phyloP scores from a whole-genome alignment of 176 grass and related monocot genomes.

The Musa acuminata region DNA sequence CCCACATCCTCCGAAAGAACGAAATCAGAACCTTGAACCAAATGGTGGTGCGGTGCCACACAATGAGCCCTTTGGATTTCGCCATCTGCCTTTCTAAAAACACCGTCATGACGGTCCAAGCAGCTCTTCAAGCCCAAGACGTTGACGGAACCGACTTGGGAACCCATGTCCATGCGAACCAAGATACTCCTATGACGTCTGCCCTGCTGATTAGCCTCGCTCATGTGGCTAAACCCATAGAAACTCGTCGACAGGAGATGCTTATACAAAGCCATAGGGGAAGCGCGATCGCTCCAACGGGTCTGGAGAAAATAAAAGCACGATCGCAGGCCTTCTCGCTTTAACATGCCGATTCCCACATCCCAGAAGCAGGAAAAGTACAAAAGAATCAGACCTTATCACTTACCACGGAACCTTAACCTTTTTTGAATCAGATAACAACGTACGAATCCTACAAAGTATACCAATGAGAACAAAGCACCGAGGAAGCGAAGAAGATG shows the following conservation, averaged over 20 bases:
- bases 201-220: constrained; percentile 8
- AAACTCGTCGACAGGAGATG: constrained; percentile 28
- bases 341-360: constrained; percentile 55
- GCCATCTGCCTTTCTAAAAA: constrained; percentile 30
- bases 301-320: constrained; percentile 30
- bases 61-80: constrained; percentile 33
- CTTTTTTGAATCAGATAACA: background rate
- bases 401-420: background rate
- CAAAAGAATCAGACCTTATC: background rate
- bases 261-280: constrained; percentile 27
- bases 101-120: constrained; percentile 28
- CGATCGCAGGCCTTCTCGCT: constrained; percentile 38
- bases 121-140: constrained; percentile 52
- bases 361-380: constrained; percentile 19
- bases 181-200: constrained; percentile 19
- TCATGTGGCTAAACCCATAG: constrained; percentile 25
- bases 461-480: background rate
- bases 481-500: background rate
- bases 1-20: constrained; percentile 28
- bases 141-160: constrained; percentile 26
- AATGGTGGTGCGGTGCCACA: constrained; percentile 33
- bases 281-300: constrained; percentile 18
- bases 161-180: constrained; percentile 27
- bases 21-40: constrained; percentile 33
- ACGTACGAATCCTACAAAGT: background rate